Evolutionary conservation across 2,329 filamentous ascomycete genomes (phyloP).

Genomic region (Talaromyces sp.): DNA sequence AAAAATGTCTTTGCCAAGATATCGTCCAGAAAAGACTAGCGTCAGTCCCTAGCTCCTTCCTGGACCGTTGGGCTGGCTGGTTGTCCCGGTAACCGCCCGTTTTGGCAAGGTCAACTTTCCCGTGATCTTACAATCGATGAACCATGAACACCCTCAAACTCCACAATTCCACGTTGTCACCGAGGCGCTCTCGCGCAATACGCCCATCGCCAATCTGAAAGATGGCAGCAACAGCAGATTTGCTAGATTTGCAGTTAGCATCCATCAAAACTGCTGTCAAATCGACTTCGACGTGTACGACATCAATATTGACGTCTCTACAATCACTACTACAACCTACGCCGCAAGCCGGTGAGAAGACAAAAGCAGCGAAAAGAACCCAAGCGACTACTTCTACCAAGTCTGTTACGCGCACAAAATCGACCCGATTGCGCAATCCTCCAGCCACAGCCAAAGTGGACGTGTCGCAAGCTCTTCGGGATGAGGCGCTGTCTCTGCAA

Average conservation of each 20-base stretch:
- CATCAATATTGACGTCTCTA: constrained; percentile 38
- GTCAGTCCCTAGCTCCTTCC: not conserved
- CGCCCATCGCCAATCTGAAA: not conserved
- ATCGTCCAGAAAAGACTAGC: not conserved
- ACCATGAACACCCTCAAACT: not conserved
- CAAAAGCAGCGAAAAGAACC: constrained; percentile 17
- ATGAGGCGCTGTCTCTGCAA: constrained; percentile 33
- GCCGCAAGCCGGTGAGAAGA: constrained; percentile 23
- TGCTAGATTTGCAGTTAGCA: constrained; percentile 32
- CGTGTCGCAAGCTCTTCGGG: constrained; percentile 27
- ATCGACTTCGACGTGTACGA: constrained; percentile 54
- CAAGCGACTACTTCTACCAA: constrained; percentile 26
- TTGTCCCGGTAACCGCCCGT: constrained; percentile 21
- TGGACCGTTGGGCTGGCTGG: not conserved
- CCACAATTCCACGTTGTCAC: not conserved
- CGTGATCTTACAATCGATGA: constrained; percentile 18
- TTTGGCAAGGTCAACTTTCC: constrained; percentile 20
- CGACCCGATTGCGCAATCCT: constrained; percentile 25
- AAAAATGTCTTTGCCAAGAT: not conserved
- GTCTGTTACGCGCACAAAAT: constrained; percentile 25
- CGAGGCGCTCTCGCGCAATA: not conserved
- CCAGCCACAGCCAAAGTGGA: constrained; percentile 26
- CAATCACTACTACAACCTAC: constrained; percentile 37
- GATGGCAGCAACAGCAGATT: constrained; percentile 18
- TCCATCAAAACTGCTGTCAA: constrained; percentile 55